Percentiles rank a stretch among this genome's conserved stretches.
phyloP scores from a whole-genome alignment of 78 protist species.

The Dictyostelium brefeldianum region DNA sequence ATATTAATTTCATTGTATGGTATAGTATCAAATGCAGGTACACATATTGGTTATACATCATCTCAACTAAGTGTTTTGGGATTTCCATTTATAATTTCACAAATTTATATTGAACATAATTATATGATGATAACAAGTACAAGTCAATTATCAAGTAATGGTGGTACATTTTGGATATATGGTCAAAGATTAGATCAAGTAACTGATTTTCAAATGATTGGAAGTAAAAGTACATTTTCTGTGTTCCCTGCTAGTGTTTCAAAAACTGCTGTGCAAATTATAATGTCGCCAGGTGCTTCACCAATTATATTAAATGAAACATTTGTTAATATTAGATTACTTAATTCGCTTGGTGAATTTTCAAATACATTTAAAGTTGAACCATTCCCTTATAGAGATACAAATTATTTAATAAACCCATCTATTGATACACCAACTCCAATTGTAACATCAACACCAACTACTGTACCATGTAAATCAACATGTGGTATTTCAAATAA shows the following conservation, averaged over 20 bases:
- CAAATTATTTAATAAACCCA: not conserved
- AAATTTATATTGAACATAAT: too few relatives aligned
- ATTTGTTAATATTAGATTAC: too few relatives aligned
- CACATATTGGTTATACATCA: not conserved
- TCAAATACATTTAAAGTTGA: not conserved
- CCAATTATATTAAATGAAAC: not conserved
- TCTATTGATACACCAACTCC: not conserved
- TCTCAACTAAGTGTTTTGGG: not conserved
- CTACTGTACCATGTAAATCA: not conserved
- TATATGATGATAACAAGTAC: not conserved
- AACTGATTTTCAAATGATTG: too few relatives aligned
- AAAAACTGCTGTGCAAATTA: not conserved
- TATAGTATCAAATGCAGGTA: not conserved
- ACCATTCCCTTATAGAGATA: not conserved
- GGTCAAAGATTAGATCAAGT: not conserved
- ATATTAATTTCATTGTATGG: not conserved
- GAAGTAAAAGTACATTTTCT: too few relatives aligned
- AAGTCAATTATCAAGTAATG: not conserved
- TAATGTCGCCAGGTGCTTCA: not conserved
- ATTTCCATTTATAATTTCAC: not conserved
- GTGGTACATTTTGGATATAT: not conserved
- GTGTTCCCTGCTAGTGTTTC: too few relatives aligned
- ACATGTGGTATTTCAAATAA: not conserved
- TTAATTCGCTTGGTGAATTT: not conserved
- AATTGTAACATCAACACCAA: not conserved